phyloP scores from a whole-genome alignment of 495 filamentous ascomycete species.

The Trichocladium antarcticum region DNA sequence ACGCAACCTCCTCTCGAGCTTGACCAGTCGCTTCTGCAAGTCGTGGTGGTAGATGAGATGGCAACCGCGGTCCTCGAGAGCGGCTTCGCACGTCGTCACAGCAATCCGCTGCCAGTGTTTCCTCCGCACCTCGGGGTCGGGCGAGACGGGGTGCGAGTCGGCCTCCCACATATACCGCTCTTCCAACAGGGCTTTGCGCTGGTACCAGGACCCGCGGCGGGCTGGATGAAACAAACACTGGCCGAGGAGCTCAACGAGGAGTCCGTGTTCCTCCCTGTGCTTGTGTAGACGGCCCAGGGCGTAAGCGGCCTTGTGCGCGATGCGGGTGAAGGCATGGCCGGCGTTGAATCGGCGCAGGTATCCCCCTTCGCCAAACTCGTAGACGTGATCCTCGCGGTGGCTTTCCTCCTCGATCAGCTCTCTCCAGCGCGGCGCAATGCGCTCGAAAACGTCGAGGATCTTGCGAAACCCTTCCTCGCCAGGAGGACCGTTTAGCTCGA shows the following conservation, averaged over 20 bases:
- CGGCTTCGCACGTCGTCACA: constrained; percentile 72
- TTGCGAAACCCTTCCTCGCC: constrained; percentile 47
- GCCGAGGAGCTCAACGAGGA: constrained; percentile 63
- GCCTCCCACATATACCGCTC: constrained; percentile 82
- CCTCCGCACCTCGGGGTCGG: constrained; percentile 43
- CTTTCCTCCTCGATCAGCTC: constrained; percentile 64
- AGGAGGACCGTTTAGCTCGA: constrained; percentile 73
- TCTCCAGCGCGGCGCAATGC: constrained; percentile 72
- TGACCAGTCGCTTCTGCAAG: constrained; percentile 80
- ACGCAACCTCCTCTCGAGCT: constrained; percentile 75
- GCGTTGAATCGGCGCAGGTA: constrained; percentile 88
- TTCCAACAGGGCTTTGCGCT: constrained; percentile 86
- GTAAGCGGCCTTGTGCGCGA: constrained; percentile 71
- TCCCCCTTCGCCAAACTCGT: constrained; percentile 75
- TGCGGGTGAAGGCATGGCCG: constrained; percentile 86
- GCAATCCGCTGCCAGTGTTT: constrained; percentile 77
- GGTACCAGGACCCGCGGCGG: constrained; percentile 86
- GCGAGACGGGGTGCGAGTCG: constrained; percentile 31
- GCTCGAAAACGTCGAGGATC: constrained; percentile 61
- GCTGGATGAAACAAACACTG: constrained; percentile 79
- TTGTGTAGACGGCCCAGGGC: constrained; percentile 77
- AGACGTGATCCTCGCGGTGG: constrained; percentile 64
- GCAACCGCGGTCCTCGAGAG: constrained; percentile 75
- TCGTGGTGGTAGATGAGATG: constrained; percentile 91
- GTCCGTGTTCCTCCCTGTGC: constrained; percentile 62